Evolutionary conservation across 768 basidiomycete species (phyloP), one percentile per base, ranked within the genome.

Genomic region (Coprinopsis cinerea): DNA sequence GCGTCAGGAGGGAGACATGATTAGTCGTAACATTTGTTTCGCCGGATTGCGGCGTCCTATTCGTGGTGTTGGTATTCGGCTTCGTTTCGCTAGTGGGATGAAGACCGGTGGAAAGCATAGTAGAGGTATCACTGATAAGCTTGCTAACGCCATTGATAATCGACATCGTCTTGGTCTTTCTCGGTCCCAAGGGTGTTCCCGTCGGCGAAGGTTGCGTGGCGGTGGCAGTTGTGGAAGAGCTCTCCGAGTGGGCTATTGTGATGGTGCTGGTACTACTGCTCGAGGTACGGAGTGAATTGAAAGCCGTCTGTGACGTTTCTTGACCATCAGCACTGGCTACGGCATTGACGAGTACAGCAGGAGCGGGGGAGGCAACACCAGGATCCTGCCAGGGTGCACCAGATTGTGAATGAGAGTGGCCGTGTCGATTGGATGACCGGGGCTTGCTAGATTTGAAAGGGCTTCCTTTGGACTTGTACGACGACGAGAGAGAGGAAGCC

Each of bases 1-100:
- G 81, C n/a, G 80, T 80, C 30, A 85, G 73, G 22, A 85, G 70
- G 14, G 82, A 85, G 18, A 75, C 71, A 22, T 65, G 69, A 23
- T 62, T 62, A 46, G 66, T 68, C 48, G 51, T 51, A 15, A 52
- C 22, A 22, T 49, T 48, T 58, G 48, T 42, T 54, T 58, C 22
- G 54, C 24, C 34, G 54, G 55, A 34, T 53, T 52, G 50, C 54
- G 17, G 30, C 48, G 26, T 40, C 7, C 10, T 40, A 18, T n/a
- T 32, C n/a, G 25, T 15, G 4, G 27, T 11, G 27, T n/a, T 32
- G 13, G 22, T 4, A 10, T 25, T 6, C 17, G 28, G 15, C 24
- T 25, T 43, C 41, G 24, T 11, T 22, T 45, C 44, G 13, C 13
- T n/a, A 4, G 9, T 11, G 11, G 44, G 32, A 30, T n/a, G 14